Conservation (phyloP, 2,329 filamentous ascomycete genomes). For the Raffaelea ambrosiae region DNA sequence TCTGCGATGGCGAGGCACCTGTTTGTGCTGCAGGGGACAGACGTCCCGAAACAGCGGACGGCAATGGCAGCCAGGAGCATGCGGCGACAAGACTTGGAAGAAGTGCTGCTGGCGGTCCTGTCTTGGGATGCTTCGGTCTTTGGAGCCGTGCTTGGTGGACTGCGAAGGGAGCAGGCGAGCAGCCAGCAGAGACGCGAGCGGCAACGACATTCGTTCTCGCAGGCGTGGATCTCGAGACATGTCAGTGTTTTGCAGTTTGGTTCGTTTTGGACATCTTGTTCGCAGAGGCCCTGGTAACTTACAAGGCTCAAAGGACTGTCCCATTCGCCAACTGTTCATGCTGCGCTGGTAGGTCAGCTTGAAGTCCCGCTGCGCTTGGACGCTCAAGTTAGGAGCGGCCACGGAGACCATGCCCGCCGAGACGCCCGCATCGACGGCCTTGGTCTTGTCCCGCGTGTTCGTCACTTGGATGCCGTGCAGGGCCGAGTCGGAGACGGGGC, state of each 20-base stretch:
- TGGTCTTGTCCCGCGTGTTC: slow-evolving; percentile 9
- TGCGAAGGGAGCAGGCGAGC: not conserved
- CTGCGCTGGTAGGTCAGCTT: slow-evolving; percentile 16
- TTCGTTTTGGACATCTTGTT: too few relatives aligned
- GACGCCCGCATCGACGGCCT: slow-evolving; percentile 11
- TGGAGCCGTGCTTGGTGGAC: not conserved
- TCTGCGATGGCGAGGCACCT: not conserved
- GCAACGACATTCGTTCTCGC: not conserved
- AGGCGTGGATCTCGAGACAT: not conserved
- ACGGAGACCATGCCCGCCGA: slow-evolving; percentile 4
- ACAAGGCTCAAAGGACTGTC: slow-evolving; percentile 15
- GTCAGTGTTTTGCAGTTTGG: too few relatives aligned
- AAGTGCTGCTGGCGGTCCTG: slow-evolving; percentile 4
- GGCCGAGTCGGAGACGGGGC: slow-evolving; percentile 13
- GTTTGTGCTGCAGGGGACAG: not conserved
- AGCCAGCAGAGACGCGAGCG: slow-evolving; percentile 1
- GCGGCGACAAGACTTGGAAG: slow-evolving; percentile 12
- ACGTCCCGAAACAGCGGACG: not conserved
- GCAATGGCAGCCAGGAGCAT: slow-evolving; percentile 10
- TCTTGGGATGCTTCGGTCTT: not conserved
- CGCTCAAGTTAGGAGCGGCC: slow-evolving; percentile 12
- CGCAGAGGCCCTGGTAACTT: not conserved
- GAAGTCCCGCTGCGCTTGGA: slow-evolving; percentile 15
- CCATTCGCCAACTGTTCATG: slow-evolving; percentile 17
- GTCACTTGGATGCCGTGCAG: slow-evolving; percentile 12